Conservation (phyloP, 495 filamentous ascomycete genomes). For the Penicillium simplicissimum region DNA sequence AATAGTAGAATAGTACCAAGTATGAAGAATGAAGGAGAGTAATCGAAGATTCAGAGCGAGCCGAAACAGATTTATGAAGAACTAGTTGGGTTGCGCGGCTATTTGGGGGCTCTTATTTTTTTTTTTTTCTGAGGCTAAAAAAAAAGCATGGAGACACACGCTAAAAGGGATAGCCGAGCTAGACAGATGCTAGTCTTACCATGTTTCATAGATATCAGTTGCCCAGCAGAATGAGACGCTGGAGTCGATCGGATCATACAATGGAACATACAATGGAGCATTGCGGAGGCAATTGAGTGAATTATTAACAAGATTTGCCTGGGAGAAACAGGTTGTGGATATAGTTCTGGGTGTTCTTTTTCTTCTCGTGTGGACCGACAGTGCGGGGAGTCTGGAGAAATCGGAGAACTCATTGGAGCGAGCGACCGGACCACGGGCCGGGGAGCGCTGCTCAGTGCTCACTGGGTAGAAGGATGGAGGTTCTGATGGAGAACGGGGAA, state of each 20-base stretch:
- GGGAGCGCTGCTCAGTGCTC: not conserved
- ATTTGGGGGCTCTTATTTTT: not conserved
- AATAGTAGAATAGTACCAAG: constrained; percentile 8
- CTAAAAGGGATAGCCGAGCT: constrained; percentile 18
- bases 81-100: not conserved
- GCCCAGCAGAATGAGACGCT: constrained; percentile 3
- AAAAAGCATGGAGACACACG: constrained; percentile 3
- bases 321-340: constrained; percentile 4
- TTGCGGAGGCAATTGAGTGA: constrained; percentile 7
- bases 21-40: constrained; percentile 11
- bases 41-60: constrained; percentile 2
- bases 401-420: constrained; percentile 2
- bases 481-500: no score
- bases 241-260: constrained; percentile 6
- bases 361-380: not conserved
- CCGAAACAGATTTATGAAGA: constrained; percentile 11
- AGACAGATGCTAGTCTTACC: constrained; percentile 11
- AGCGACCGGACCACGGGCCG: not conserved
- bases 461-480: not conserved
- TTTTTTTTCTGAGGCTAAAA: not conserved
- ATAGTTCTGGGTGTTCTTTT: not conserved
- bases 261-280: not conserved
- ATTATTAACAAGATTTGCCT: constrained; percentile 1
- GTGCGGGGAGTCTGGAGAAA: constrained; percentile 20
- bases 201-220: constrained; percentile 20